A percentile compares a stretch with the other conserved stretches of the same genome.
These are phyloP conservation scores for Scutellaria barbata DNA, from an alignment of 257 asterid species.

Conservation along the genomic window DNA sequence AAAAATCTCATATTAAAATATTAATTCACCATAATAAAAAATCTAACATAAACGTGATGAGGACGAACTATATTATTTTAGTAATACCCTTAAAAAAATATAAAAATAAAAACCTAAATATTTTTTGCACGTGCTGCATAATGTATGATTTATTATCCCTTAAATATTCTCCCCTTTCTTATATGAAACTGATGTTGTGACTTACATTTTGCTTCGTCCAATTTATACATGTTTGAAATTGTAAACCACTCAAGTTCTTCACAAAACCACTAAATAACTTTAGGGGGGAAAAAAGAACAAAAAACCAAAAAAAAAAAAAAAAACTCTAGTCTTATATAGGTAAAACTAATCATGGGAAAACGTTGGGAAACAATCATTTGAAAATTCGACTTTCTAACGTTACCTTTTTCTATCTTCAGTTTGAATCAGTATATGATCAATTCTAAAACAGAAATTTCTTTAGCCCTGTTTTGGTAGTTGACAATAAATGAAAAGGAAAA, in stretches of 20 bases:
- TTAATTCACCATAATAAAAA: too few species aligned
- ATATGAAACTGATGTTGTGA: too few species aligned
- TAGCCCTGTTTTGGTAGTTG: slow-evolving; percentile 3
- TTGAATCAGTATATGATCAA: not conserved
- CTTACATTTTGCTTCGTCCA: too few species aligned
- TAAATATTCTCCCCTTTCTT: too few species aligned
- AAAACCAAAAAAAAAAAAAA: not conserved
- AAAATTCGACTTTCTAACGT: slow-evolving; percentile 15
- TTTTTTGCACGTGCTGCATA: too few species aligned
- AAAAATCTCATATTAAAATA: too few species aligned
- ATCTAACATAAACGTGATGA: too few species aligned
- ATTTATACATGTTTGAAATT: not conserved
- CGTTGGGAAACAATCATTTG: slow-evolving; percentile 28
- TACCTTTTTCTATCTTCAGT: not conserved
- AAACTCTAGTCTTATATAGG: not conserved
- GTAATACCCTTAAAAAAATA: too few species aligned
- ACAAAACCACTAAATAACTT: not conserved
- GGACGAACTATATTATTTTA: too few species aligned
- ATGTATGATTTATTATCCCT: too few species aligned
- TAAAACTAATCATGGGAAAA: slow-evolving; percentile 13
- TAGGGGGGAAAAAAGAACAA: too few species aligned
- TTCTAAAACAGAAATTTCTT: slow-evolving; percentile 20
- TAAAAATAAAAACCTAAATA: too few species aligned
- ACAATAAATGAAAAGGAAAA: not conserved
- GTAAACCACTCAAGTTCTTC: not conserved